Evolutionary conservation across 495 filamentous ascomycete genomes (phyloP), one percentile per base, ranked within the genome.

Genomic region (Parathielavia appendiculata): DNA sequence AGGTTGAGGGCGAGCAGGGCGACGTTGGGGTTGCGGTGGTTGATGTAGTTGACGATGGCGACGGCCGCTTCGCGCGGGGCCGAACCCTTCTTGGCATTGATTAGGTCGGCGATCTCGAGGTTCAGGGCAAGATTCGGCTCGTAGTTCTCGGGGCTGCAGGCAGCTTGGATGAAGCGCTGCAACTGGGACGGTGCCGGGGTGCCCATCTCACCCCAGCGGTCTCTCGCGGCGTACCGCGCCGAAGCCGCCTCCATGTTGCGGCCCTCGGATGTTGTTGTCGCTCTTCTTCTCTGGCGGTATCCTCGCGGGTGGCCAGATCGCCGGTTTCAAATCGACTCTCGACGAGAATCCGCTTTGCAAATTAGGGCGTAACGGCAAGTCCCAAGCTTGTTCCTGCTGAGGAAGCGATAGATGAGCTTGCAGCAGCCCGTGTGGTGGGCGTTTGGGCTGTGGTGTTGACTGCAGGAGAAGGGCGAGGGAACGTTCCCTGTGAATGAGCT

Each of bases 1-100:
- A 98, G 85, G 82, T 87, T 76, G 69, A 98, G 81, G 54, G 93
- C 95, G 43, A 97, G 80, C 65, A 97, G 76, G 51, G 91, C 85
- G 58, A 98, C 89, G 76, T 97, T 98, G 51, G 89, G 87, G 70
- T 97, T 97, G 70, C 93, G 89, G 70, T 92, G 87, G 75, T 97
- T 97, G 80, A 97, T 85, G 62, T 92, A 88, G 71, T 88, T 87
- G 63, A 97, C 93, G 65, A 97, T 96, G 57, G 92, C 85, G 55
- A 96, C 81, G 30, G 95, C 92, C 35, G 93, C 90, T 83, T 98
- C 93, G 70, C 93, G 89, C 60, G 93, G 93, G 81, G 95, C 86
- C 74, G 88, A 90, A 71, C 93, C 92, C 76, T 97, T 97, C 81
- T 97, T 98, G 66, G 88, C 86, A 71, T 98, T 98, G 77, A 98